phyloP scores from a whole-genome alignment of 768 basidiomycete species.

The Mycena capillaripes region DNA sequence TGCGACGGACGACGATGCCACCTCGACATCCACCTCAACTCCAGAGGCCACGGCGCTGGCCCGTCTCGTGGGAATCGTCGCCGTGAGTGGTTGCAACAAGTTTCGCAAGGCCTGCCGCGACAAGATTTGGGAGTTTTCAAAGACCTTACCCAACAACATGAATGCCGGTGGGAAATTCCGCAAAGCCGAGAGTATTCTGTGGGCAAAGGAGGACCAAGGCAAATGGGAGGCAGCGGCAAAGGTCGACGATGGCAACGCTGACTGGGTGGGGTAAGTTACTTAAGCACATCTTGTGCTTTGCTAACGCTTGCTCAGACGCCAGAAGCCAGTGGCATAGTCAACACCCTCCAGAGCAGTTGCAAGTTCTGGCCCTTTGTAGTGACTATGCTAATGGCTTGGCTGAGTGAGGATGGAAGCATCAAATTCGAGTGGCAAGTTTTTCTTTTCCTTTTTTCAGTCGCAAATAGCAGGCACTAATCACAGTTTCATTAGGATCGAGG shows the following conservation, averaged over 20 bases:
- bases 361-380: constrained; percentile 21
- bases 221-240: constrained; percentile 8
- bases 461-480: too few relatives aligned
- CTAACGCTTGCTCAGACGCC: constrained; percentile 19
- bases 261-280: constrained; percentile 25
- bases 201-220: constrained; percentile 21
- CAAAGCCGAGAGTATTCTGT: constrained; percentile 10
- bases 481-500: constrained; percentile 11
- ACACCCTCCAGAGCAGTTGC: constrained; percentile 5
- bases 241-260: constrained; percentile 4
- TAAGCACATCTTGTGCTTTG: background rate
- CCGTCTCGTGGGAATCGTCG: constrained; percentile 2
- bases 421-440: constrained; percentile 17
- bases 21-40: too few relatives aligned
- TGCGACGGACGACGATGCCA: too few relatives aligned
- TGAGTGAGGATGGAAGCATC: constrained; percentile 14
- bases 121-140: constrained; percentile 3
- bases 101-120: constrained; percentile 10
- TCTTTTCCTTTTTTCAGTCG: background rate
- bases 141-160: background rate
- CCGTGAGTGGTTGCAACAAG: constrained; percentile 19
- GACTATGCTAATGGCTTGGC: constrained; percentile 14
- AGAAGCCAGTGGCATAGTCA: constrained; percentile 20
- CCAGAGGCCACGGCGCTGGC: background rate
- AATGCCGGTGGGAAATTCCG: constrained; percentile 27